A percentile compares a stretch with the other conserved stretches of the same genome.
These are phyloP conservation scores for Mycena rebaudengoi DNA, from an alignment of 768 basidiomycete species.

Conservation along the genomic window DNA sequence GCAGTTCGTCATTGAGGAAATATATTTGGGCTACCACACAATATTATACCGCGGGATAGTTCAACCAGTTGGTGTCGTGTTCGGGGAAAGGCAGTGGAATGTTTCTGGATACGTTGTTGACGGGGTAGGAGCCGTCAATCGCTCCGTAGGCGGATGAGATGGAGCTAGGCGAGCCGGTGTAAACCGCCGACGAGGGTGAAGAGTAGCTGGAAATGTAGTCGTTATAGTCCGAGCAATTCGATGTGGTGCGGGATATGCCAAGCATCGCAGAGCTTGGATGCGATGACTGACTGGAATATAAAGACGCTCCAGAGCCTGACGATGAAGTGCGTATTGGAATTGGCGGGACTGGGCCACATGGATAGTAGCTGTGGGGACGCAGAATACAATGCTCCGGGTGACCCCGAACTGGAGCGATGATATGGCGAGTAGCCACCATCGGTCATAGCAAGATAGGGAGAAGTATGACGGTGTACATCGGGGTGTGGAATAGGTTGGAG, in stretches of 20 bases:
- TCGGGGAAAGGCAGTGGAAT: constrained; percentile 9
- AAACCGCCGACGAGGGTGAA: constrained; percentile 3
- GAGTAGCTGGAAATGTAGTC: constrained; percentile 2
- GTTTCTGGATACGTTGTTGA: neutral
- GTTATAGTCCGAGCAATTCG: neutral
- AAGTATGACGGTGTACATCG: constrained; percentile 7
- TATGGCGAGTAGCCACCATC: neutral
- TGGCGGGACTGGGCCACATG: neutral
- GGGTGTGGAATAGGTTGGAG: neutral
- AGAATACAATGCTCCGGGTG: constrained; percentile 4
- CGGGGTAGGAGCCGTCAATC: neutral
- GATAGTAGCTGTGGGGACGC: neutral
- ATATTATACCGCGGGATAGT: neutral
- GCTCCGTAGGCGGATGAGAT: neutral
- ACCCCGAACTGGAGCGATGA: constrained; percentile 2
- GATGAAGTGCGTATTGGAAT: neutral
- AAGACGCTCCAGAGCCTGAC: constrained; percentile 2
- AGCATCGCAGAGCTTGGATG: neutral
- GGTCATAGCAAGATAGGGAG: neutral
- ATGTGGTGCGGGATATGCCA: neutral
- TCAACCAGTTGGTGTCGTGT: neutral
- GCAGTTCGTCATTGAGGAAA: no score
- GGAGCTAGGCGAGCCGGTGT: constrained; percentile 1
- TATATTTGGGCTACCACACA: no score
- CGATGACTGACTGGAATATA: constrained; percentile 1